phyloP scores from a whole-genome alignment of 2,329 filamentous ascomycete species.

The Colletotrichum karsti region DNA sequence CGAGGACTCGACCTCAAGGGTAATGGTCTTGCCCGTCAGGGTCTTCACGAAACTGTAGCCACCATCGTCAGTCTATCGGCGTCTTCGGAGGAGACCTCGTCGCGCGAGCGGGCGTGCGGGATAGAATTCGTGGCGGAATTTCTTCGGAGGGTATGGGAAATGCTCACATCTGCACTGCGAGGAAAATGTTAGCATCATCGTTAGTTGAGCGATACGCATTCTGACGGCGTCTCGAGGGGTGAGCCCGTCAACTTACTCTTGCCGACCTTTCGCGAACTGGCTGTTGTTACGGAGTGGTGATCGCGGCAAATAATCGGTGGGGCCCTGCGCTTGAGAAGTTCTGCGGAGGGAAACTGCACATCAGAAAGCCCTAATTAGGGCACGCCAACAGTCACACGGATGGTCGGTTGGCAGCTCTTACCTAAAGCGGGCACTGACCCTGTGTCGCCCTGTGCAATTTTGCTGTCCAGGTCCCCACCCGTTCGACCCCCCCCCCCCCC shows the following conservation, averaged over 20 bases:
- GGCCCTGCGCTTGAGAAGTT: slow-evolving; percentile 25
- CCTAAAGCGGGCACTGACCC: background rate
- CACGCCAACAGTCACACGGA: slow-evolving; percentile 7
- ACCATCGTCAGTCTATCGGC: slow-evolving; percentile 34
- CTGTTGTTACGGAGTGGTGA: slow-evolving; percentile 38
- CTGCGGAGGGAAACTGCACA: background rate
- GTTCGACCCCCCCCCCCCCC: too few species aligned
- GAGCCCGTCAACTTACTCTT: slow-evolving; percentile 61
- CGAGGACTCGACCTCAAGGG: slow-evolving; percentile 97
- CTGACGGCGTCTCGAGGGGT: background rate
- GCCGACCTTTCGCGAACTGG: slow-evolving; percentile 57
- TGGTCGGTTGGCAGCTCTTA: background rate
- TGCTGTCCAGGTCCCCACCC: too few species aligned
- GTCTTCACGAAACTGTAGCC: slow-evolving; percentile 95
- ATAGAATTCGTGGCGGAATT: slow-evolving; percentile 17
- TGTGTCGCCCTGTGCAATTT: background rate
- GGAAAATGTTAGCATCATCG: slow-evolving; percentile 34
- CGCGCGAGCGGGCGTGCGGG: slow-evolving; percentile 14
- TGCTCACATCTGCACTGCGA: slow-evolving; percentile 89
- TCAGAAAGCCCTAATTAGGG: slow-evolving; percentile 29
- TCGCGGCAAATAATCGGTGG: slow-evolving; percentile 23
- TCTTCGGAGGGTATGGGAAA: slow-evolving; percentile 28
- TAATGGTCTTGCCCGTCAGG: slow-evolving; percentile 99
- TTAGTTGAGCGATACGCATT: background rate
- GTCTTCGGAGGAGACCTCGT: slow-evolving; percentile 18